Evolutionary conservation across 441 rosid genomes (phyloP).

Genomic region (Arabidopsis lyrata): DNA sequence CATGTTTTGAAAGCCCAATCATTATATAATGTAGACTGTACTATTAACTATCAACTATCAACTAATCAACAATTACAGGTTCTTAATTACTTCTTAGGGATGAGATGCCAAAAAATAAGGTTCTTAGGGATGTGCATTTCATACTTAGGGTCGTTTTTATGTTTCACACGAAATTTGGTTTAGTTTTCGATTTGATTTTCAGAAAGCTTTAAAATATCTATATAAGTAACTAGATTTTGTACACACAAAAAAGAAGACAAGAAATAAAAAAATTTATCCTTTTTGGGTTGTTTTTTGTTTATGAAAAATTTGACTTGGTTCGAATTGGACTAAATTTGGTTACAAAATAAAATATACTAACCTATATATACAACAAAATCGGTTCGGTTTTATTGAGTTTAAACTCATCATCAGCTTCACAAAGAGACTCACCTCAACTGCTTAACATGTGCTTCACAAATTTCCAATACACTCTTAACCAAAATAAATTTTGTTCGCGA

Average conservation of each 20-base stretch:
- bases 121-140: background rate
- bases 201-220: no score
- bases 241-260: no score
- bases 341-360: background rate
- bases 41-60: no score
- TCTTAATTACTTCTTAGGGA: background rate
- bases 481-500: background rate
- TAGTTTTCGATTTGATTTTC: background rate
- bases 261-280: no score
- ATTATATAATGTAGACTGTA: background rate
- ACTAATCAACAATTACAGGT: background rate
- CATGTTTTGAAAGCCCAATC: conserved; percentile 14
- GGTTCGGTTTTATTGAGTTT: background rate
- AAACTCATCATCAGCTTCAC: background rate
- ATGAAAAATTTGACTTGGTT: background rate
- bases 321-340: background rate
- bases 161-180: background rate
- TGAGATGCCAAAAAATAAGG: no score
- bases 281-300: no score
- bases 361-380: background rate
- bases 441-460: background rate
- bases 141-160: no score
- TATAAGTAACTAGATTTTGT: no score
- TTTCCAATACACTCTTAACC: background rate
- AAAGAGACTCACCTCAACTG: background rate